Evolutionary conservation across 352 stramenopile species (phyloP).

Genomic region (Thalassiosira livingstoniorum): DNA sequence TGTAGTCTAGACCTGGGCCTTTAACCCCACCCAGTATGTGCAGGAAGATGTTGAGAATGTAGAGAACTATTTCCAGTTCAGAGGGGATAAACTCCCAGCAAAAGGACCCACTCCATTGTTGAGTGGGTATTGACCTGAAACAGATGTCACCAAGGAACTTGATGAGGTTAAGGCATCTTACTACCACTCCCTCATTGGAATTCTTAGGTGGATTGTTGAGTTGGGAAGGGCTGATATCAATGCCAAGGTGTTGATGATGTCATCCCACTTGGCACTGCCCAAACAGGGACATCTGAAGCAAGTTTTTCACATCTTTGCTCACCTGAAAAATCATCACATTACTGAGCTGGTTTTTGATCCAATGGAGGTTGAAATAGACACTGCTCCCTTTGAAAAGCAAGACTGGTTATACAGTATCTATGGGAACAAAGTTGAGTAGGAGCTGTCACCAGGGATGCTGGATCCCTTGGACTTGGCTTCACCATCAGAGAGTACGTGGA

Average conservation of each 20-base stretch:
- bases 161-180: neutral
- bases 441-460: slow-evolving; percentile 1
- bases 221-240: slow-evolving; percentile 43
- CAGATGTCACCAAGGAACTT: slow-evolving; percentile 24
- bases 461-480: neutral
- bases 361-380: slow-evolving; percentile 19
- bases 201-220: slow-evolving; percentile 33
- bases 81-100: neutral
- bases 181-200: neutral
- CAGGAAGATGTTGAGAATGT: too few species aligned
- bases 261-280: slow-evolving; percentile 39
- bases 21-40: too few species aligned
- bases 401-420: slow-evolving; percentile 5
- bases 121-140: slow-evolving; percentile 27
- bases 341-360: slow-evolving; percentile 46
- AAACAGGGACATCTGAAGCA: slow-evolving; percentile 16
- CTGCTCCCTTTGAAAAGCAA: slow-evolving; percentile 8
- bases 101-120: slow-evolving; percentile 16
- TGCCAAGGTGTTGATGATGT: slow-evolving; percentile 47
- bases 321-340: slow-evolving; percentile 35
- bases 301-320: slow-evolving; percentile 38
- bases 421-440: neutral
- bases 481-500: slow-evolving; percentile 12
- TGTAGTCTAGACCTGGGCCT: too few species aligned
- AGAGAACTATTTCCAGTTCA: neutral